phyloP scores from a whole-genome alignment of 495 filamentous ascomycete genomes.

The Neurospora cerealis region DNA sequence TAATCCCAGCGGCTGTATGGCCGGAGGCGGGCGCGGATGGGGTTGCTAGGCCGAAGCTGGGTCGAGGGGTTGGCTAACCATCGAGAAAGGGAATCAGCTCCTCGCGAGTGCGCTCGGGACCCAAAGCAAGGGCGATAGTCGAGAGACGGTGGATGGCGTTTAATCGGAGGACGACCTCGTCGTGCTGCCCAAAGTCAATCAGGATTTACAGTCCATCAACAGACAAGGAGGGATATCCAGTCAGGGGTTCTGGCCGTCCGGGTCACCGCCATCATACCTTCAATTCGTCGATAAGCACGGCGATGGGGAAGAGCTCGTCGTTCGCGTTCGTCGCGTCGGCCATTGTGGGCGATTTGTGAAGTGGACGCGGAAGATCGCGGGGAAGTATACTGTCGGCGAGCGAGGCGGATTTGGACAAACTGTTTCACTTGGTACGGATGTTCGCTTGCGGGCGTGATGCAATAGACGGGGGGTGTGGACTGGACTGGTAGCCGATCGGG shows the following conservation, averaged over 20 bases:
- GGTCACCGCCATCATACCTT: slow-evolving; percentile 55
- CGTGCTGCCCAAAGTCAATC: slow-evolving; percentile 54
- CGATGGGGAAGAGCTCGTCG: slow-evolving; percentile 98
- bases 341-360: slow-evolving; percentile 32
- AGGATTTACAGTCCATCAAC: slow-evolving; percentile 1
- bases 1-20: not conserved
- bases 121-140: slow-evolving; percentile 92
- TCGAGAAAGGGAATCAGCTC: slow-evolving; percentile 98
- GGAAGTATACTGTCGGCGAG: slow-evolving; percentile 2
- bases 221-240: not conserved
- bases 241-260: not conserved
- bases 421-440: slow-evolving; percentile 2
- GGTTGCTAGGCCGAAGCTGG: not conserved
- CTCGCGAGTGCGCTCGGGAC: slow-evolving; percentile 89
- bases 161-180: slow-evolving; percentile 92
- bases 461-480: slow-evolving; percentile 16
- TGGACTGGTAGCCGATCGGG: slow-evolving; percentile 2
- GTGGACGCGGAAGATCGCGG: slow-evolving; percentile 5
- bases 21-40: not conserved
- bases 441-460: slow-evolving; percentile 21
- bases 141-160: slow-evolving; percentile 97
- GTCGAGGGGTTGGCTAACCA: slow-evolving; percentile 44
- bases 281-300: slow-evolving; percentile 97
- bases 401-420: slow-evolving; percentile 2
- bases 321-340: slow-evolving; percentile 50